Percentiles rank a stretch among this genome's conserved stretches.
phyloP scores from a whole-genome alignment of 176 grass and related monocot species.

The Chloris gayana region DNA sequence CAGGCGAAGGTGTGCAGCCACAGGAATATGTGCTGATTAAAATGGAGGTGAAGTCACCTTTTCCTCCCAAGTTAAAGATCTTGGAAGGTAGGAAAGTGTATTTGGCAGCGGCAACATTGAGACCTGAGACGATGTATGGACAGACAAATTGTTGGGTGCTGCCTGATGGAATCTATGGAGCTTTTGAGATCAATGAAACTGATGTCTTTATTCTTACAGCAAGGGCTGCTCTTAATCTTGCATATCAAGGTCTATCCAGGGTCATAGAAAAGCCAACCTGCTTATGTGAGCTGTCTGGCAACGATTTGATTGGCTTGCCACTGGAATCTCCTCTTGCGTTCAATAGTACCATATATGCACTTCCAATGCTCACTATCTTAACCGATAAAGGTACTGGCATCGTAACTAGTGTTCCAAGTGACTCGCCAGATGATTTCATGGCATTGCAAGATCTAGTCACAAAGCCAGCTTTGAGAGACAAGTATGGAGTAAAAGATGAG shows the following conservation, averaged over 20 bases:
- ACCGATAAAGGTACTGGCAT: slow-evolving; percentile 69
- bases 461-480: slow-evolving; percentile 63
- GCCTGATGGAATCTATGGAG: slow-evolving; percentile 72
- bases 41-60: slow-evolving; percentile 74
- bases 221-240: slow-evolving; percentile 71
- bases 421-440: slow-evolving; percentile 81
- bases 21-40: slow-evolving; percentile 88
- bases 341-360: slow-evolving; percentile 61
- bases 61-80: slow-evolving; percentile 60
- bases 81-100: slow-evolving; percentile 73
- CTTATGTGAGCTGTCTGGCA: slow-evolving; percentile 56
- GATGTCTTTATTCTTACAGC: slow-evolving; percentile 76
- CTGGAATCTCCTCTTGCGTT: slow-evolving; percentile 66
- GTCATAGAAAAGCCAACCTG: slow-evolving; percentile 65
- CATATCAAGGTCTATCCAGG: slow-evolving; percentile 67
- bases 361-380: slow-evolving; percentile 76
- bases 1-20: slow-evolving; percentile 69
- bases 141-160: slow-evolving; percentile 88
- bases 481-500: slow-evolving; percentile 70
- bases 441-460: slow-evolving; percentile 68
- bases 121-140: slow-evolving; percentile 87
- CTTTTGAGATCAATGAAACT: slow-evolving; percentile 81
- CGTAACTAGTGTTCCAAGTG: slow-evolving; percentile 73
- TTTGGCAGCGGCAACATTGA: slow-evolving; percentile 72
- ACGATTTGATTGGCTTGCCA: slow-evolving; percentile 70